Evolutionary conservation across 2,329 filamentous ascomycete genomes (phyloP).

Genomic region (Calonectria montana): DNA sequence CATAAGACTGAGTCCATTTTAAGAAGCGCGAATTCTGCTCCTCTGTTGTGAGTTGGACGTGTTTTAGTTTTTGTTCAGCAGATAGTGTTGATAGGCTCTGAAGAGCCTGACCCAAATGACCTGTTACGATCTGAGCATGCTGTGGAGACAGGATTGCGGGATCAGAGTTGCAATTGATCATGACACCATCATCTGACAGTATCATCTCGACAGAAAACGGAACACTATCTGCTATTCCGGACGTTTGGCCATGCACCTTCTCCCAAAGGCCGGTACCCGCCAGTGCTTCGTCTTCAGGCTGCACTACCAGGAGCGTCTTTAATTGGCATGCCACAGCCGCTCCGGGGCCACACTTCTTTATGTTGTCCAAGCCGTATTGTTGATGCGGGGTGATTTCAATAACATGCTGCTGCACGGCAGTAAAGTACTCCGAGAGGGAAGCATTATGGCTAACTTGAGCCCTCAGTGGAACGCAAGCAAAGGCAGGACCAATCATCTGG

Average conservation of each 20-base stretch:
- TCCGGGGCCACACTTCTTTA: neutral
- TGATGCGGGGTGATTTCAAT: neutral
- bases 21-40: neutral
- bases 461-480: neutral
- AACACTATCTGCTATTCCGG: neutral
- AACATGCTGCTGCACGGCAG: neutral
- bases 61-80: neutral
- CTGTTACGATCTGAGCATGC: neutral
- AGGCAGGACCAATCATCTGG: neutral
- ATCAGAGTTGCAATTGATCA: neutral
- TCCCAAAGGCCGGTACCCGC: neutral
- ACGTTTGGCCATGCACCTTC: neutral
- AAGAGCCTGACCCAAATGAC: neutral
- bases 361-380: neutral
- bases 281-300: neutral
- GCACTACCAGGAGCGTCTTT: neutral
- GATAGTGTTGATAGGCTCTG: neutral
- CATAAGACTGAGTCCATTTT: neutral
- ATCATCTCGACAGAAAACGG: neutral
- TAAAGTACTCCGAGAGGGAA: neutral
- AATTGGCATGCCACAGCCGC: neutral
- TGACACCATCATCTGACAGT: neutral
- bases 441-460: neutral
- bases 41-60: neutral
- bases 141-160: neutral